Evolutionary conservation across 1,284 basidiomycete genomes (phyloP), one percentile per base, ranked within the genome.

Genomic region (Malassezia restricta): DNA sequence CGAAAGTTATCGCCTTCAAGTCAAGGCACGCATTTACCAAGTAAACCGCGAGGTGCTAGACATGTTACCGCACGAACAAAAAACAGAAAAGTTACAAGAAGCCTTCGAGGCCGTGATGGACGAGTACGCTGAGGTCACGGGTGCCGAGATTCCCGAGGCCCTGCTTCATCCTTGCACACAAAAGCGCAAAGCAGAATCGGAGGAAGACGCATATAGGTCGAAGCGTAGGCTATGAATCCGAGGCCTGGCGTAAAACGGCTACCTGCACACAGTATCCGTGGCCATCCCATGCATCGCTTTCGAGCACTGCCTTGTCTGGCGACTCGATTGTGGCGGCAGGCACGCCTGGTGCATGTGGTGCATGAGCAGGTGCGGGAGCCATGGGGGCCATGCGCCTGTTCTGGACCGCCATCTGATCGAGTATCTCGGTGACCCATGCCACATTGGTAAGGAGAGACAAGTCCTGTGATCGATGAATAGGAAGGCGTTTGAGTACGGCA

Each of bases 1-100:
- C 2, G 11, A 15, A 11, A 82, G 82, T 27, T 90, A 84, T 73
- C 78, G 89, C 52, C 74, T 90, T 45, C 74, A 77, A 59, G 68
- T 74, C 41, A 74, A 98, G 75, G 88, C 91, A 71, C 80, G 92
- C 32, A 76, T 98, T 48, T 96, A 86, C 73, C 80, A 88, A 40
- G 94, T 94, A 76, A 98, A 96, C 76, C 72, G 91, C 85, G 89
- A 94, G 76, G 80, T 85, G 49, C 79, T 95, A 47, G 82, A 82
- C 45, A 86, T 91, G 71, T 76, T 94, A 54, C 85, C 89, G 48
- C 84, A 84, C 61, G 78, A 83, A 46, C 91, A 96, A 71, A 79
- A 88, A 40, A 79, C 87, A 50, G 82, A 85, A 56, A 94, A 91
- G 71, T 77, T 98, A 43, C 85, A 92, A 71, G 87, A 92, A 75